Evolutionary conservation across 495 filamentous ascomycete species (phyloP), one percentile per base, ranked within the genome.

Genomic region (Lasiosphaeria hispida): DNA sequence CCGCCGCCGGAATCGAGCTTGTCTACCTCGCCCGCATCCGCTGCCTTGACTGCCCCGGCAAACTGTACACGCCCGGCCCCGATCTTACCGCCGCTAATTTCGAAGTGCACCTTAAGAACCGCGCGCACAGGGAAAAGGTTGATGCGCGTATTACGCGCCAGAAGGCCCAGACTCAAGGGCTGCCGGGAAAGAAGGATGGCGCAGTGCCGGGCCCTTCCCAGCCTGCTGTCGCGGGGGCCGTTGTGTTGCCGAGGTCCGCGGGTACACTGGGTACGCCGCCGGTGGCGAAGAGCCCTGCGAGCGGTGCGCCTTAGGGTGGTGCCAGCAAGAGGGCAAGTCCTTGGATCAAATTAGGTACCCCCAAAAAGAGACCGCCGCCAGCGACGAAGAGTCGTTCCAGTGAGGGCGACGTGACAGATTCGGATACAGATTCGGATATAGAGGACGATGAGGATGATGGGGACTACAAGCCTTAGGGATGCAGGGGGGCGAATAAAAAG

Each of bases 41-140:
- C 36, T 98, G 94, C 66, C 82, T 84, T 41, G 94, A 97, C 67
- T 97, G 94, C 72, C 89, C 93, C 2, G 90, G 91, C 36, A 97
- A 96, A 69, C 74, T 96, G 34, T 98, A 98, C 69, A 96, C 88
- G 0, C 87, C 91, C 1, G 88, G 89, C 0, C 92, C 93, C 0
- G 90, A 84, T 18, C 85, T 80, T 66, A 90, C 91, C 0, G 87
- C 91, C 10, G 85, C 86, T n/a, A 92, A 94, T 65, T 96, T 96
- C 55, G 87, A 93, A 72, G 85, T 93, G 6, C 92, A 96, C 73
- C 75, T 96, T n/a, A 87, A 83, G 63, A 94, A 95, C 72, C 74
- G 84, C 38, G 70, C 80, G 17, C 94, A 97, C 75, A 85, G 87
- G 66, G 83, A 89, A 65, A 83, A 78, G 57, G 91, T 96, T 0